These are phyloP conservation scores for Rhodotorula paludigena DNA, from an alignment of 768 basidiomycete genomes.

Conservation along the genomic window DNA sequence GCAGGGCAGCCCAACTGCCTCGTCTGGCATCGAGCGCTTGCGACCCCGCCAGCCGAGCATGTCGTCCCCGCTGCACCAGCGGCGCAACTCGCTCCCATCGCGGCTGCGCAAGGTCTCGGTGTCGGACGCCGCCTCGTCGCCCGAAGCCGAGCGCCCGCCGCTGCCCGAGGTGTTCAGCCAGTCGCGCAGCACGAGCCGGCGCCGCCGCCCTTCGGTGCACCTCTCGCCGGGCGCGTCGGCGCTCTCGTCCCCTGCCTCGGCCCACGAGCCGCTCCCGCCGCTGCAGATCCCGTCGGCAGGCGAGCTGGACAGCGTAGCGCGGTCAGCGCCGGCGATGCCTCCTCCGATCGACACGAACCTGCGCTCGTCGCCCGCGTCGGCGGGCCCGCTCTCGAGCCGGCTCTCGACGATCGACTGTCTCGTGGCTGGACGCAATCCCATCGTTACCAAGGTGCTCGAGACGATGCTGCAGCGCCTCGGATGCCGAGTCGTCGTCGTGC, in stretches of 20 bases:
- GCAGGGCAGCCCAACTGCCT: no score
- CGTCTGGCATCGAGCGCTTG: constrained; percentile 82
- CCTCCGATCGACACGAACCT: background rate
- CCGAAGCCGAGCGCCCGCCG: background rate
- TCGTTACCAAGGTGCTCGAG: constrained; percentile 94
- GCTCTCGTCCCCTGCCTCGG: constrained; percentile 15
- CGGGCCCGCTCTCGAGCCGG: background rate
- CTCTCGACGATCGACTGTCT: constrained; percentile 73
- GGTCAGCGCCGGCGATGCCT: constrained; percentile 15
- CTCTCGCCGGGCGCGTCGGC: constrained; percentile 1
- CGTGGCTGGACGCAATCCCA: constrained; percentile 95
- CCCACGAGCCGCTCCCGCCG: constrained; percentile 18
- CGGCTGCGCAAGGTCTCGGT: constrained; percentile 37
- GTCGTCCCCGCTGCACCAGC: constrained; percentile 13
- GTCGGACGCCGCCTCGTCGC: background rate
- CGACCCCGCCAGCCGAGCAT: constrained; percentile 45
- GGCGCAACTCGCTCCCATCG: constrained; percentile 42
- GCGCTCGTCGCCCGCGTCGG: background rate
- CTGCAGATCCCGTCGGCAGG: constrained; percentile 15
- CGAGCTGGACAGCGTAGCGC: background rate
- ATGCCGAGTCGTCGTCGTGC: constrained; percentile 89
- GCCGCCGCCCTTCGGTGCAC: constrained; percentile 10
- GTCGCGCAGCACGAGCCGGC: background rate
- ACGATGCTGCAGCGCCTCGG: constrained; percentile 88
- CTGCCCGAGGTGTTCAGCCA: constrained; percentile 11